Evolutionary conservation across 768 basidiomycete genomes (phyloP), one percentile per base, ranked within the genome.

Genomic region (Podaxis sp.): DNA sequence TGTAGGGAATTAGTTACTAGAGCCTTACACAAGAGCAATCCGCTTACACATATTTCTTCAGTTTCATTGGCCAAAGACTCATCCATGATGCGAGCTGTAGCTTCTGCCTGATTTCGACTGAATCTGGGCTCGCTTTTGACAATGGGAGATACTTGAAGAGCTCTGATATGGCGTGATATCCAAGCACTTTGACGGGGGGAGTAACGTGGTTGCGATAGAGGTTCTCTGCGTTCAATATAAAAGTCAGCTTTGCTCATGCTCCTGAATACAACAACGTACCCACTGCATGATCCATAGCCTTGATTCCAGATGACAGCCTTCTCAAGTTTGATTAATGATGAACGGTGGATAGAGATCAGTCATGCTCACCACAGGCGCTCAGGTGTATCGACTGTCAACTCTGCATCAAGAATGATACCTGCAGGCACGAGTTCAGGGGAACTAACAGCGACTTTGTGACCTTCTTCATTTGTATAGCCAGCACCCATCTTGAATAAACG

Each of bases 271-370:
- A n/a, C 19, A 27, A 70, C 83, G 67, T 67, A 85, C 89, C 88
- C 58, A 93, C 84, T 27, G 89, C 85, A 71, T 93, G 91, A 71
- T 94, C 91, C 17, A 93, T 75, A 1, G 92, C 85, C 52, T 90
- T 84, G 59, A 94, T 80, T 6, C 91, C 92, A 7, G 90, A 90
- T 17, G 91, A 92, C 41, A 93, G 72, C 89, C 89, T 90, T n/a
- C 33, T 37, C 29, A 11, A 29, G 12, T 29, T 27, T 3, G 12
- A 56, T 57, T 1, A 40, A 46, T 57, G 4, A 15, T 47, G 52
- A 17, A 53, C 50, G 54, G 59, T 40, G 17, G 11, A 55, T 29
- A 2, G 49, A 33, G 7, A 22, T 49, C 12, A 61, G 51, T 63
- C 55, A n/a, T 8, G 68, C 75, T 27, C 67, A 90, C 91, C 91